Base-by-base conservation (phyloP, 805 yeast species). In the Metschnikowia kunwiensis region DNA sequence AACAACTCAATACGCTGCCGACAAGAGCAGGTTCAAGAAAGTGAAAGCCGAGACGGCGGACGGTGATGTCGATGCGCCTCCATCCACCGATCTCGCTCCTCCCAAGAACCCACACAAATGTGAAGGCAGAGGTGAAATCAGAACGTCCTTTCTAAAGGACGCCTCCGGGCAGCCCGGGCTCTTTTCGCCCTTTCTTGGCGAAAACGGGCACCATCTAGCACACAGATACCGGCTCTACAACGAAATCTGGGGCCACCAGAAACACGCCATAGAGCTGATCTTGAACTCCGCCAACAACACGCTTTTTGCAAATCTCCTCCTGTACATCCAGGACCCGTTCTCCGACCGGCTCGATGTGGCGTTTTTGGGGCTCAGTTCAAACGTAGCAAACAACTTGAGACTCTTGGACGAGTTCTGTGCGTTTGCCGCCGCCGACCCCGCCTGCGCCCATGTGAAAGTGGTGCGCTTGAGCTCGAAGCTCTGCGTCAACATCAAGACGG, bases 361-460 rank as follows among this genome's bases (percentile, higher is more conserved):
- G 2, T 63, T 58, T 36, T 49, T 68, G 13, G 64, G 55, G 40
- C 47, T 68, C 33, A 60, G 67, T 19, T 58, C 71, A 11, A 66
- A 68, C 44, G 61, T 61, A 8, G 70, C 71, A 23, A 67, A 66
- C 43, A 68, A 67, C 45, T 45, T 55, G 27, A 50, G 72, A 16
- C 60, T 65, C 9, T 45, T 68, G 17, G 52, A 61, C n/a, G 70
- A 65, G 29, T 60, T 67, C 35, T 50, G 55, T 15, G 25, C 38
- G 10, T 50, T 49, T 33, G 37, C 58, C 17, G 32, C 24, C 5
- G 43, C 38, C 13, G 43, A 46, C 19, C 23, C 30, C 10, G 11
- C 16, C 5, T 18, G 30, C 11, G 38, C 36, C 22, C 40, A 36
- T 22, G 29, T 54, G 11, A 54, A 53, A 26, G 37, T 61, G 13